phyloP scores from a whole-genome alignment of 352 stramenopile species.

The Pythium grandisporangium region DNA sequence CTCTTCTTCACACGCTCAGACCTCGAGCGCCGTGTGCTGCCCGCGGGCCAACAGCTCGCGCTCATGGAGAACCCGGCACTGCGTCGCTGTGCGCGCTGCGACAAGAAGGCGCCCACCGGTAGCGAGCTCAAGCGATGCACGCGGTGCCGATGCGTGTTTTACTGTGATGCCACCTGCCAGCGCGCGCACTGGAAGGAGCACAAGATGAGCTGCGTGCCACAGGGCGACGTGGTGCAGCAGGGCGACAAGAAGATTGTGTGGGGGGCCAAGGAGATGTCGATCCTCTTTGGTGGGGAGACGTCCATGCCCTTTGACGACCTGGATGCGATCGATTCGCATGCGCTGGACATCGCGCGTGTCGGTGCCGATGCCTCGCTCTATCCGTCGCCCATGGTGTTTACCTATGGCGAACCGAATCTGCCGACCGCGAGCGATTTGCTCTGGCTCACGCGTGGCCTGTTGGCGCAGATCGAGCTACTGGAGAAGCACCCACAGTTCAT shows the following conservation, averaged over 20 bases:
- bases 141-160: conserved; percentile 79
- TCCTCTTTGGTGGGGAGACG: conserved; percentile 58
- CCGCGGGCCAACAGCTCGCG: conserved; percentile 49
- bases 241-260: conserved; percentile 51
- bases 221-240: conserved; percentile 12
- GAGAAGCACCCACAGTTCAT: conserved; percentile 64
- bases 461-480: conserved; percentile 54
- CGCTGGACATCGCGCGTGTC: conserved; percentile 30
- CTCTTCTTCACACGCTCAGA: conserved; percentile 74
- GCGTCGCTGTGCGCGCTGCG: conserved; percentile 63
- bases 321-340: conserved; percentile 55
- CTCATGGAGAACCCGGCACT: conserved; percentile 64
- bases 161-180: conserved; percentile 68
- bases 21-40: conserved; percentile 65
- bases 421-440: conserved; percentile 50
- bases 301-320: conserved; percentile 77
- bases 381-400: conserved; percentile 62
- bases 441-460: conserved; percentile 64
- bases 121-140: conserved; percentile 74
- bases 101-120: conserved; percentile 53
- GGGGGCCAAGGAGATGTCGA: conserved; percentile 78
- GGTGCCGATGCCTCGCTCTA: conserved; percentile 43
- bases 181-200: conserved; percentile 77
- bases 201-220: conserved; percentile 65
- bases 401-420: conserved; percentile 54